phyloP scores from a whole-genome alignment of 2,329 filamentous ascomycete species.

The Amauroascus niger region DNA sequence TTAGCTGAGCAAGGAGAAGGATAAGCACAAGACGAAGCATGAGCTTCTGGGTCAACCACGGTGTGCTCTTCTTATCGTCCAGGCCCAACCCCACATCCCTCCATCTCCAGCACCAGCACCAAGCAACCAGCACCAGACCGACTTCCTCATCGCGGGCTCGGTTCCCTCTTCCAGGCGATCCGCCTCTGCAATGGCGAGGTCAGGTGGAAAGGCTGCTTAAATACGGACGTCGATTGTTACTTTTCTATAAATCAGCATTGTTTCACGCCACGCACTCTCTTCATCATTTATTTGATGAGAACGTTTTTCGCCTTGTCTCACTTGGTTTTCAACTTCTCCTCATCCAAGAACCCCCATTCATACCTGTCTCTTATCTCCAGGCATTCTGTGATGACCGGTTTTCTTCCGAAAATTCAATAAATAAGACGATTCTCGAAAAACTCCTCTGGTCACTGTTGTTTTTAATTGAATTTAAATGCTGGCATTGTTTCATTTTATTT shows the following conservation, averaged over 20 bases:
- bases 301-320: background rate
- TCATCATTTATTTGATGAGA: constrained; percentile 1
- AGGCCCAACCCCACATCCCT: constrained; percentile 1
- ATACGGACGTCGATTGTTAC: background rate
- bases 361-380: background rate
- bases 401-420: background rate
- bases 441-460: background rate
- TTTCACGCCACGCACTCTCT: background rate
- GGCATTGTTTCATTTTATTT: too few relatives aligned
- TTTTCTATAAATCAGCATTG: background rate
- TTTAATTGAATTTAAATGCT: background rate
- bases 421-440: background rate
- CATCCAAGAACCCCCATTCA: background rate
- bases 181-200: background rate
- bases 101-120: background rate
- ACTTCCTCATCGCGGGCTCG: background rate
- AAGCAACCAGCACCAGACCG: background rate
- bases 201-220: constrained; percentile 5
- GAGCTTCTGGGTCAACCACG: background rate
- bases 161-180: background rate
- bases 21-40: background rate
- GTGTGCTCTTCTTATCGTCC: background rate
- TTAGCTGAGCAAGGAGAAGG: too few relatives aligned
- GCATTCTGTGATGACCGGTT: background rate
- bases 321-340: background rate